Base-by-base conservation (phyloP, 345 rosid species). In the Pistacia vera region DNA sequence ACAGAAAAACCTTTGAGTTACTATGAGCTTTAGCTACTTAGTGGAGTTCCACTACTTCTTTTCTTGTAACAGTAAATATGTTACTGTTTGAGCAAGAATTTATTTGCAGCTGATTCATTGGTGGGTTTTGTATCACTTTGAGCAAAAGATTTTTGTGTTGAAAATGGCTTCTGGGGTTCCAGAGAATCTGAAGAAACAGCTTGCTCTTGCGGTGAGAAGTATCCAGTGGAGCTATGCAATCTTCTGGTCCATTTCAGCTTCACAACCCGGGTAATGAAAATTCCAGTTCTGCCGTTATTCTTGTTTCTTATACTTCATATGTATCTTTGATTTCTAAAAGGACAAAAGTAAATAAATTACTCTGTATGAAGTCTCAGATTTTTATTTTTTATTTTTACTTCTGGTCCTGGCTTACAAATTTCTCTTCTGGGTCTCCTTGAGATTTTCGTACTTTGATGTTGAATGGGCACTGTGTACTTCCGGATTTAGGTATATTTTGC, bases 171-270 rank as follows among this genome's bases (percentile, higher is more conserved):
- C 82, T 77, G 84, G 80, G 59, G 41, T 72, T 54, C 87, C 88
- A 33, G 87, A 84, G 72, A 87, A 83, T 76, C 82, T 93, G 82
- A 93, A 86, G 94, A 82, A 86, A 83, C 91, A 85, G 72, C 94
- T 95, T 62, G 93, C 97, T 72, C 85, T 91, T 82, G 93, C 97
- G 68, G 94, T 93, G 69, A 87, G 92, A 72, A 93, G 81, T 78
- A 88, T 89, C 71, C 97, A 91, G 56, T 95, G 98, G 98, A 91
- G 97, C 84, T 95, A 91, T 76, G 97, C 90, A 81, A 91, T 95
- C 70, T 95, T 92, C 81, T 97, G 99, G 99, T 90, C 98, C 75
- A 77, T 82, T 78, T 91, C 99, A 66, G 71, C 90, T 63, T 76
- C 80, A 73, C 93, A 92, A 64, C 94, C 89, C 72, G 97, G 97